A percentile compares a stretch with the other conserved stretches of the same genome.
These are phyloP conservation scores for Termitomyces heimii DNA, from an alignment of 768 basidiomycete species.

Conservation along the genomic window DNA sequence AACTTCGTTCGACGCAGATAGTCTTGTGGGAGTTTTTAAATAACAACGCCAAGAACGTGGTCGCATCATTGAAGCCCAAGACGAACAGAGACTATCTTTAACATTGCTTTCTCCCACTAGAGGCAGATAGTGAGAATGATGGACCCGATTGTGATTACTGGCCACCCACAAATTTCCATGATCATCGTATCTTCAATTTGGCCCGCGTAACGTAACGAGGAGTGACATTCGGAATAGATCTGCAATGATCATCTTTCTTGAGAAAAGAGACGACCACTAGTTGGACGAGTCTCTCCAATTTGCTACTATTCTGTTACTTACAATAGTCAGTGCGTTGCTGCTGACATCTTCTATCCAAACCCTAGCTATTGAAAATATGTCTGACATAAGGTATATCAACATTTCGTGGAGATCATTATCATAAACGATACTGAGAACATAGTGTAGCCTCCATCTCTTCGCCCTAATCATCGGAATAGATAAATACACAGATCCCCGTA, in stretches of 20 bases:
- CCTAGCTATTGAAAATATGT: neutral
- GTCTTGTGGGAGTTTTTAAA: too few species aligned
- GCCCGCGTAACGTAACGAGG: neutral
- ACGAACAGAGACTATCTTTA: neutral
- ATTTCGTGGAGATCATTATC: neutral
- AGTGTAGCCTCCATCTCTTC: neutral
- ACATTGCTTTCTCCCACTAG: neutral
- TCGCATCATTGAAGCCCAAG: too few species aligned
- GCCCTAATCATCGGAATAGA: slow-evolving; percentile 7
- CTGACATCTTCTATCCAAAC: too few species aligned
- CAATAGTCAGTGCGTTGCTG: neutral
- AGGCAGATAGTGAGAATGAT: neutral
- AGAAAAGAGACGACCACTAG: neutral
- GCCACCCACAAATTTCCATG: neutral
- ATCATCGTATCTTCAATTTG: neutral
- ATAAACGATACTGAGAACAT: neutral
- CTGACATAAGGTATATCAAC: neutral
- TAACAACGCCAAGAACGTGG: too few species aligned
- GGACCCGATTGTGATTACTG: neutral
- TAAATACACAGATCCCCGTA: neutral
- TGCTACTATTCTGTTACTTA: neutral
- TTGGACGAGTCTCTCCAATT: neutral
- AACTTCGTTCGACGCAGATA: too few species aligned
- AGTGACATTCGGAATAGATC: too few species aligned
- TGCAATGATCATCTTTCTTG: too few species aligned